Evolutionary conservation across 78 protist species (phyloP).

Genomic region (Protostelium mycophagum): DNA sequence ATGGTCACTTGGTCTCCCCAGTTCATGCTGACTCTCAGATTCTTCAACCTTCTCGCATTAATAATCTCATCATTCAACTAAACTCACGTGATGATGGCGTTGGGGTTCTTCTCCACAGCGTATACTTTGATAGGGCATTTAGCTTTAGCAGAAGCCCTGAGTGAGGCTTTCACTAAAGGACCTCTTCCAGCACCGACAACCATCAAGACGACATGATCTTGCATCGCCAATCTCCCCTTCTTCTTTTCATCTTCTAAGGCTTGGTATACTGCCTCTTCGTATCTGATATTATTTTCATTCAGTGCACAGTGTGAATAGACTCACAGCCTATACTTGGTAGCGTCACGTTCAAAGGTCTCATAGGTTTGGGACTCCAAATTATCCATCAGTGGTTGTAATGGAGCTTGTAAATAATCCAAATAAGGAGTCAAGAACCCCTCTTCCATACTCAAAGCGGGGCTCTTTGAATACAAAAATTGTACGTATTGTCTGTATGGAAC

Average conservation of each 20-base stretch:
- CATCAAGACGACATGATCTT: slow-evolving; percentile 53
- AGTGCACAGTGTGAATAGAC: not conserved
- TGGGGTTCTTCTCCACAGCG: slow-evolving; percentile 98
- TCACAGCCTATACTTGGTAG: slow-evolving; percentile 85
- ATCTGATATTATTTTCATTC: slow-evolving; percentile 17
- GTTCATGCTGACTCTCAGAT: not conserved
- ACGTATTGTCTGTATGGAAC: slow-evolving; percentile 9
- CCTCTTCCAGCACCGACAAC: slow-evolving; percentile 99
- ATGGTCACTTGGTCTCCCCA: slow-evolving; percentile 54
- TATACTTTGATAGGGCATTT: slow-evolving; percentile 25
- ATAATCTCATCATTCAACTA: not conserved
- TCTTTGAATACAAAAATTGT: slow-evolving; percentile 21
- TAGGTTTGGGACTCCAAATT: slow-evolving; percentile 90
- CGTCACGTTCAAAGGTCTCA: slow-evolving; percentile 95
- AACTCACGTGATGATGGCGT: slow-evolving; percentile 83
- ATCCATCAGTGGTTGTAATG: slow-evolving; percentile 87
- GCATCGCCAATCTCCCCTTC: not conserved
- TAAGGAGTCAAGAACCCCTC: slow-evolving; percentile 38
- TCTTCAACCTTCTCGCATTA: slow-evolving; percentile 2
- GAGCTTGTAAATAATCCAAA: slow-evolving; percentile 35
- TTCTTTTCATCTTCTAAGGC: slow-evolving; percentile 1
- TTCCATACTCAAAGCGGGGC: slow-evolving; percentile 9
- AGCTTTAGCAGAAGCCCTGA: slow-evolving; percentile 22
- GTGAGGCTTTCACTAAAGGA: slow-evolving; percentile 81
- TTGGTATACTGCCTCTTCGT: slow-evolving; percentile 2